A percentile compares a stretch with the other conserved stretches of the same genome.
phyloP scores from a whole-genome alignment of 2,329 filamentous ascomycete species.

The Pseudopithomyces chartarum region DNA sequence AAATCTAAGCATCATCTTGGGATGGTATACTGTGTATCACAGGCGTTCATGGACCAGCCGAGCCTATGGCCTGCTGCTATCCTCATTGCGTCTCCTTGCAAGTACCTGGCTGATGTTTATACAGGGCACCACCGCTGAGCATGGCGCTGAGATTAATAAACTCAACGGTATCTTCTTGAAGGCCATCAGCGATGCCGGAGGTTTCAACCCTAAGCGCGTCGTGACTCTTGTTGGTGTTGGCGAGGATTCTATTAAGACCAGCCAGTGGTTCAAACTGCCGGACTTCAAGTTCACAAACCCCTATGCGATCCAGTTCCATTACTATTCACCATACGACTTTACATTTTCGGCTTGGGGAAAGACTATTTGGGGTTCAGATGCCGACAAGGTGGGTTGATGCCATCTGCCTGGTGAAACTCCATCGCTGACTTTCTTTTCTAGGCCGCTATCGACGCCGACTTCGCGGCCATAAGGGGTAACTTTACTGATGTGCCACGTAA shows the following conservation, averaged over 20 bases:
- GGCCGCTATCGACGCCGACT: constrained; percentile 54
- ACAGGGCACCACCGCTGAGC: constrained; percentile 53
- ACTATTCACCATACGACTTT: constrained; percentile 57
- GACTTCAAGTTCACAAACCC: constrained; percentile 57
- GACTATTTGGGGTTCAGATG: constrained; percentile 63
- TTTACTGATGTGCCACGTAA: constrained; percentile 57
- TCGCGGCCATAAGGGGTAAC: constrained; percentile 58
- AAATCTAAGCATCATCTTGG: no score
- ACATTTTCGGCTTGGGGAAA: constrained; percentile 59
- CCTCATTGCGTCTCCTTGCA: neutral
- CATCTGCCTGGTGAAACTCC: neutral
- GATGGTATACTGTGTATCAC: neutral
- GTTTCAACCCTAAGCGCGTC: constrained; percentile 60
- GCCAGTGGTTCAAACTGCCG: constrained; percentile 59
- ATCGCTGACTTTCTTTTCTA: neutral
- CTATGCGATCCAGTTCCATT: constrained; percentile 66
- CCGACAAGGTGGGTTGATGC: constrained; percentile 50
- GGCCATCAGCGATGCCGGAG: constrained; percentile 59
- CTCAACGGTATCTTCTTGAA: constrained; percentile 63
- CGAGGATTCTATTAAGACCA: constrained; percentile 59
- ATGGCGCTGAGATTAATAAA: constrained; percentile 59
- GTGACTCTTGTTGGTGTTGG: constrained; percentile 60
- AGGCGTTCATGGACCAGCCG: no score
- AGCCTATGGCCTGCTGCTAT: neutral
- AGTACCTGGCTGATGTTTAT: neutral